Base-by-base conservation (phyloP, 495 filamentous ascomycete species). In the Hypoxylon lienhwacheense region DNA sequence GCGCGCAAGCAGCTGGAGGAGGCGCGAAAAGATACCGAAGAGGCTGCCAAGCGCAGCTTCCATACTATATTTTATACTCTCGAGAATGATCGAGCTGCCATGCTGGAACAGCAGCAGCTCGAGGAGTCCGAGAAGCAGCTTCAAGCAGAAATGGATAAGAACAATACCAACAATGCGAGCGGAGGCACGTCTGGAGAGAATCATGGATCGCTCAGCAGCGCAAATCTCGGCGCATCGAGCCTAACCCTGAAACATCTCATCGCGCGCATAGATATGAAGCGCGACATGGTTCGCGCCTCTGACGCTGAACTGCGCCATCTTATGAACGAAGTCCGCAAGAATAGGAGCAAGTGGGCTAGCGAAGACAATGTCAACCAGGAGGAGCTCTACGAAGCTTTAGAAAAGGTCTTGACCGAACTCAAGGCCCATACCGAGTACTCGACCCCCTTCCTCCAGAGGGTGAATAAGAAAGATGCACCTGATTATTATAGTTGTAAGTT, bases 351-450 rank as follows among this genome's bases (percentile, higher is more conserved):
- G 70, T 99, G 93, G 93, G 93, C 93, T 14, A 97, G 85, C 69
- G 93, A 97, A 68, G 93, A 99, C 46, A 91, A 92, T 57, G 84
- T 99, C 43, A 89, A 90, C 48, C 93, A 99, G 71, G 93, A 97
- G 63, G 93, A 99, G 72, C 81, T 99, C 2, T 99, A 99, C 64
- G 93, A 99, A 72, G 86, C 93, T 7, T 79, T 90, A 11, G 93
- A 99, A 64, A 96, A 96, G 73, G 93, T 99, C 15, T 76, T 97
- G 44, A 92, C 88, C 65, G 91, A 97, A 64, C 83, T 99, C 26
- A 97, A 96, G 66, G 95, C 92, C 12, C 88, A 91, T 77, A 96
- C 91, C 4, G 92, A 97, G 66, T 92, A 97, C 68, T 97, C 95
- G 0, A 86, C 86, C 44, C 89, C 92, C 2, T 99, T 99, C 53